These are phyloP conservation scores for Heimioporus sp. DNA, from an alignment of 768 basidiomycete species.

Conservation along the genomic window DNA sequence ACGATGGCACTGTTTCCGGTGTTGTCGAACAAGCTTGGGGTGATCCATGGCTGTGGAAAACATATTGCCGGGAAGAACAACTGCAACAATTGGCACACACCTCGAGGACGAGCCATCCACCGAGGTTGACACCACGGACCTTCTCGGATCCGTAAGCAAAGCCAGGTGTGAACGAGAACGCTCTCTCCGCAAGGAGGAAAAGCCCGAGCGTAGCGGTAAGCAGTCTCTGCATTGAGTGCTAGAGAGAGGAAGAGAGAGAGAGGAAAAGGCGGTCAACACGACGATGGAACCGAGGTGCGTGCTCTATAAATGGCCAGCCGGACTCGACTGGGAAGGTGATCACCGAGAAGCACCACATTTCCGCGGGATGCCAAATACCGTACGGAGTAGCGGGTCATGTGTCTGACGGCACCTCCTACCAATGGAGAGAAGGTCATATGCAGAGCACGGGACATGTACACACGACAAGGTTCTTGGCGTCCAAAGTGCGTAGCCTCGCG, in stretches of 20 bases:
- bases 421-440: not conserved
- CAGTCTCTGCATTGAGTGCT: constrained; percentile 23
- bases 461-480: not conserved
- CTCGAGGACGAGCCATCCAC: constrained; percentile 60
- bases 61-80: constrained; percentile 32
- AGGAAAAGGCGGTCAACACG: constrained; percentile 42
- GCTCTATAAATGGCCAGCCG: constrained; percentile 16
- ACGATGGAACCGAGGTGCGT: not conserved
- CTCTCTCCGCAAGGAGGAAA: constrained; percentile 26
- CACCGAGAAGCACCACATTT: constrained; percentile 6
- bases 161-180: constrained; percentile 42
- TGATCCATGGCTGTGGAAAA: constrained; percentile 67
- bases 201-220: constrained; percentile 22
- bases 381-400: not conserved
- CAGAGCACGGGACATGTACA: not conserved
- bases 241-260: constrained; percentile 51
- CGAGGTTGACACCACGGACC: constrained; percentile 83
- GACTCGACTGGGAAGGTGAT: constrained; percentile 1
- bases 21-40: constrained; percentile 67
- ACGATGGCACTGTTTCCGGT: constrained; percentile 53
- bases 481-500: not conserved
- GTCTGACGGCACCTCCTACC: not conserved
- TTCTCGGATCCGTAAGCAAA: constrained; percentile 74
- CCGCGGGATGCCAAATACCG: not conserved
- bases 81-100: constrained; percentile 25